Evolutionary conservation across 2,329 filamentous ascomycete genomes (phyloP).

Genomic region (Incumbomyces lentus): DNA sequence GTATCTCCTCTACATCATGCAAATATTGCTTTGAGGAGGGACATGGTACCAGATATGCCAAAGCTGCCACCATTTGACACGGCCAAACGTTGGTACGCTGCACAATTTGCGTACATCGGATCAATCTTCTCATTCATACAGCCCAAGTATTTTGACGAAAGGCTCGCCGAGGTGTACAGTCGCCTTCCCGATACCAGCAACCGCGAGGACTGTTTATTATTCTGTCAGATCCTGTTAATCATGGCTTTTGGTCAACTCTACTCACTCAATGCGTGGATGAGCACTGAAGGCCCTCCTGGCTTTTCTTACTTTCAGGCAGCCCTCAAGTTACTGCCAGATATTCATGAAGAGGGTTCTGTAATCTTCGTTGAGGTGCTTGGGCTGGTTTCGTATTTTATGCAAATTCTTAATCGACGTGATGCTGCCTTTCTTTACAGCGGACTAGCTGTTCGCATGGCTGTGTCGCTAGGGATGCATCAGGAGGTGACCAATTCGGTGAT

Average conservation of each 20-base stretch:
- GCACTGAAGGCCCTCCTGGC: slow-evolving; percentile 43
- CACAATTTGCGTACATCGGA: slow-evolving; percentile 47
- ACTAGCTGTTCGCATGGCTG: slow-evolving; percentile 47
- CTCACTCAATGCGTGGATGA: slow-evolving; percentile 47
- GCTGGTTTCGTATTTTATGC: slow-evolving; percentile 47
- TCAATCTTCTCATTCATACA: slow-evolving; percentile 47
- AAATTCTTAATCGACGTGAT: slow-evolving; percentile 45
- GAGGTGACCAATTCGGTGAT: slow-evolving; percentile 35
- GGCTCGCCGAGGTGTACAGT: slow-evolving; percentile 36
- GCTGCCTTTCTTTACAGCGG: slow-evolving; percentile 47
- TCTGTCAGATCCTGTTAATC: slow-evolving; percentile 44
- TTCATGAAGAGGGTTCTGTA: slow-evolving; percentile 46
- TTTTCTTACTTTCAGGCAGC: slow-evolving; percentile 47
- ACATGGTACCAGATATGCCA: slow-evolving; percentile 22
- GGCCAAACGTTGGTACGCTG: slow-evolving; percentile 40
- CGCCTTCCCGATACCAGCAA: slow-evolving; percentile 34
- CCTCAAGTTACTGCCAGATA: slow-evolving; percentile 43
- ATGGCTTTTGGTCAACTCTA: slow-evolving; percentile 48
- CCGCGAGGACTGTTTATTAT: slow-evolving; percentile 38
- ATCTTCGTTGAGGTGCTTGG: slow-evolving; percentile 46
- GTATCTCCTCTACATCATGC: slow-evolving; percentile 28
- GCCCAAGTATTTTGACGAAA: slow-evolving; percentile 37
- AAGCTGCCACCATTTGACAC: slow-evolving; percentile 42
- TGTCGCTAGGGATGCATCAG: slow-evolving; percentile 47
- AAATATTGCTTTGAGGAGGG: slow-evolving; percentile 24